Conservation (phyloP, 306 rosid species). For the Prunus kanzakura region DNA sequence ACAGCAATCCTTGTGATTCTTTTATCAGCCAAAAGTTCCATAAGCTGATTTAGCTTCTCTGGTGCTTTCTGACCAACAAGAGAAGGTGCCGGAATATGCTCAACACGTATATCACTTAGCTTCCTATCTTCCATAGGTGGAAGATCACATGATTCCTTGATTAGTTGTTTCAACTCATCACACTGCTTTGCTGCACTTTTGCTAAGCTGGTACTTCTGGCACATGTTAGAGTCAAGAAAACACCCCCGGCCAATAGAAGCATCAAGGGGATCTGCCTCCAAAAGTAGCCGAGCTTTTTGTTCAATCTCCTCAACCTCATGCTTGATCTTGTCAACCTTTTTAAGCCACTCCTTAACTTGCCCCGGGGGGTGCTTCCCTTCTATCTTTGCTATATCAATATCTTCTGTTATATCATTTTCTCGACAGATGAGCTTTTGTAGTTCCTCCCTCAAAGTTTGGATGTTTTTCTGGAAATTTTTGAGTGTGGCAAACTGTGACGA, state of each 20-base stretch:
- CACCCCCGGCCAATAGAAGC: neutral
- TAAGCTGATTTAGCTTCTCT: conserved; percentile 1
- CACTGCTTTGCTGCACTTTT: conserved; percentile 1
- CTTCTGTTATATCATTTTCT: neutral
- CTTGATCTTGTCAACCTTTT: neutral
- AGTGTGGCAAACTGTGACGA: neutral
- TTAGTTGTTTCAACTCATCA: neutral
- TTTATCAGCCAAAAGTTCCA: conserved; percentile 3
- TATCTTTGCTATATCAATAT: neutral
- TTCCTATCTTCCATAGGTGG: neutral
- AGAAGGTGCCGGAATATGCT: conserved; percentile 17
- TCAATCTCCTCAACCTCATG: neutral
- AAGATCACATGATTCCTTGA: neutral
- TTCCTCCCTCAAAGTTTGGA: neutral
- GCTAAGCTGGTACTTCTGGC: conserved; percentile 8
- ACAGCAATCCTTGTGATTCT: neutral
- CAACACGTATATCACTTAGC: neutral
- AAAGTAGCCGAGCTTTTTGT: neutral
- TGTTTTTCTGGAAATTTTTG: conserved; percentile 8
- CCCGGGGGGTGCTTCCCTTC: neutral
- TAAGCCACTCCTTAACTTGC: conserved; percentile 4
- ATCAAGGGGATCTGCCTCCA: neutral
- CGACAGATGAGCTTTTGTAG: neutral
- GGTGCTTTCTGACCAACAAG: conserved; percentile 15
- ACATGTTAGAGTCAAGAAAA: conserved; percentile 3